A percentile compares a stretch with the other conserved stretches of the same genome.
These are phyloP conservation scores for Pythium angustatum DNA, from an alignment of 352 stramenopile species.

Conservation along the genomic window DNA sequence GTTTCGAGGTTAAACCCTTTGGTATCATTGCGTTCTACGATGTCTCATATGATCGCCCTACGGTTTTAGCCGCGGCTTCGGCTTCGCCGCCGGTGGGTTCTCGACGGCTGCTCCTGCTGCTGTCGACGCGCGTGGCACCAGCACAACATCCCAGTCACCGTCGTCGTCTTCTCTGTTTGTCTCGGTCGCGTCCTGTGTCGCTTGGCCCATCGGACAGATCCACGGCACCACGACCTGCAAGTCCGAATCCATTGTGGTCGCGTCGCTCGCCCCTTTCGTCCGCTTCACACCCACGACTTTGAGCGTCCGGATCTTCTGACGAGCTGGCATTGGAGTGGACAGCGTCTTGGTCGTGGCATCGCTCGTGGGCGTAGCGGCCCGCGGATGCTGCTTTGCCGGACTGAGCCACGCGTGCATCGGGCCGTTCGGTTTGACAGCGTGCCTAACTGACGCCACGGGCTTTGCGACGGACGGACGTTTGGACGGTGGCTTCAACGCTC, in stretches of 20 bases:
- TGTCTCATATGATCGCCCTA: too few species aligned
- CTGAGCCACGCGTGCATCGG: conserved; percentile 1
- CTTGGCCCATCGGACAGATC: conserved; percentile 1
- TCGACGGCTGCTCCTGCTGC: neutral
- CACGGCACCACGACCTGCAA: neutral
- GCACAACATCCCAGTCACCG: conserved; percentile 16
- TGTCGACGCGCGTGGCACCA: conserved; percentile 6
- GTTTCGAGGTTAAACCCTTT: too few species aligned
- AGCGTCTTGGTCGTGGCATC: neutral
- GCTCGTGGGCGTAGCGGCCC: too few species aligned
- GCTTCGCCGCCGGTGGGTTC: too few species aligned
- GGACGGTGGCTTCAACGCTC: too few species aligned
- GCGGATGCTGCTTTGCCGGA: neutral
- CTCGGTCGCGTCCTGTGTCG: neutral
- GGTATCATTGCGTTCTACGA: too few species aligned
- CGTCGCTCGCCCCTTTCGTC: neutral
- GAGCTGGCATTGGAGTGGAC: neutral
- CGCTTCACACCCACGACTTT: conserved; percentile 3
- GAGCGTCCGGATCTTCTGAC: too few species aligned
- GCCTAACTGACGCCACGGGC: neutral
- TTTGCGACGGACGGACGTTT: neutral
- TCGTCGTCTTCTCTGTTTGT: conserved; percentile 5
- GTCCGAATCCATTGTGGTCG: too few species aligned
- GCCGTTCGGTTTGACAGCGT: neutral
- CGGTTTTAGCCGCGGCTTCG: too few species aligned